Conservation (phyloP, 2,329 filamentous ascomycete species). For the Penicillium sp. region DNA sequence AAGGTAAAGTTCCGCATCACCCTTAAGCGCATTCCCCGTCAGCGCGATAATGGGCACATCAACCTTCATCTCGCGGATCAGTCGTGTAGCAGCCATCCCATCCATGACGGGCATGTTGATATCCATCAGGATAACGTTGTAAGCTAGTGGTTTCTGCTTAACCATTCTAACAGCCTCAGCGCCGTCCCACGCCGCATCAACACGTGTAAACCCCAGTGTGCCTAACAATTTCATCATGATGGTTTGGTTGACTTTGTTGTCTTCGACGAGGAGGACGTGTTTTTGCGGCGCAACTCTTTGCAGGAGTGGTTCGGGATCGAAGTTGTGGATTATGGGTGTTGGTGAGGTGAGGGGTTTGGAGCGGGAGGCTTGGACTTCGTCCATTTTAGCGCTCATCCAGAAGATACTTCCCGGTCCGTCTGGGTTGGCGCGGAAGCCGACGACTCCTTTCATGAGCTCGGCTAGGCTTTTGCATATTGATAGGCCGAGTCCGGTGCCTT, state of each 20-base stretch:
- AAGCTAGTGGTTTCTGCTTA: slow-evolving; percentile 46
- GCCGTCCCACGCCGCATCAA: slow-evolving; percentile 51
- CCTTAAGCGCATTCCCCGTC: slow-evolving; percentile 61
- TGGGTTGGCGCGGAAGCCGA: slow-evolving; percentile 52
- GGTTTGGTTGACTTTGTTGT: slow-evolving; percentile 49
- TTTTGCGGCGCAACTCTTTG: slow-evolving; percentile 45
- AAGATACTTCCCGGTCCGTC: slow-evolving; percentile 55
- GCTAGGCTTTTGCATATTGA: slow-evolving; percentile 62
- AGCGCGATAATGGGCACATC: slow-evolving; percentile 58
- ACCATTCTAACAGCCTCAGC: slow-evolving; percentile 49
- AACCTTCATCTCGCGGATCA: slow-evolving; percentile 45
- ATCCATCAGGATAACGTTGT: slow-evolving; percentile 53
- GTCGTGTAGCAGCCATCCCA: slow-evolving; percentile 49
- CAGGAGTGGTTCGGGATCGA: slow-evolving; percentile 35
- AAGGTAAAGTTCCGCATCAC: slow-evolving; percentile 58
- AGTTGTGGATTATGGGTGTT: slow-evolving; percentile 3
- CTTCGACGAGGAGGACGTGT: slow-evolving; percentile 47
- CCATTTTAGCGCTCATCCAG: slow-evolving; percentile 55
- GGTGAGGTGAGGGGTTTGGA: slow-evolving; percentile 29
- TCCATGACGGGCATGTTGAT: slow-evolving; percentile 54
- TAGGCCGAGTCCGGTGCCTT: slow-evolving; percentile 61
- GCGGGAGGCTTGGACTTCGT: slow-evolving; percentile 36
- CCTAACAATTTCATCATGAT: slow-evolving; percentile 45
- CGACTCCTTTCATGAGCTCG: slow-evolving; percentile 60
- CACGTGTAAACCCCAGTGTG: slow-evolving; percentile 46